Percentiles rank a stretch among this genome's conserved stretches.
These are phyloP conservation scores for Psidium friedrichsthalianum DNA, from an alignment of 345 rosid species.

Conservation along the genomic window DNA sequence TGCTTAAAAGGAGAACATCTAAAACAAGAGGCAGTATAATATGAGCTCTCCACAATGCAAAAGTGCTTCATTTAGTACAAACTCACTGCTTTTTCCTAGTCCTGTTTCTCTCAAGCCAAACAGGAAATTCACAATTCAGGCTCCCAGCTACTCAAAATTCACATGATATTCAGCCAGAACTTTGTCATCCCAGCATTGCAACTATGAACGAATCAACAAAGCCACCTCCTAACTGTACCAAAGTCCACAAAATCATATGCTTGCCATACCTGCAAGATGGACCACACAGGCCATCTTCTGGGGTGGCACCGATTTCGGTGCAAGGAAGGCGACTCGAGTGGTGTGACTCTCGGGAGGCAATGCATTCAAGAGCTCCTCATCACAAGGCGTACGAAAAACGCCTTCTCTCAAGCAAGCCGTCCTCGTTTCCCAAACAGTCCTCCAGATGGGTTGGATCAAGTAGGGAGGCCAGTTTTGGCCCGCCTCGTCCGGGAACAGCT, in stretches of 20 bases:
- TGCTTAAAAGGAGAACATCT: background rate
- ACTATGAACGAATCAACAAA: background rate
- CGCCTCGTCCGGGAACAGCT: conserved; percentile 59
- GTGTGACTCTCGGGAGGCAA: conserved; percentile 83
- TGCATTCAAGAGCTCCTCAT: conserved; percentile 62
- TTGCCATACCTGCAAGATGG: conserved; percentile 86
- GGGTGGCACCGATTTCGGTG: conserved; percentile 61
- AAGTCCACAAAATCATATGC: background rate
- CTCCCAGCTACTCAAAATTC: background rate
- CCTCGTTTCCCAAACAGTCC: conserved; percentile 77
- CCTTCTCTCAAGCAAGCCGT: conserved; percentile 80
- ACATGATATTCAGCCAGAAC: background rate
- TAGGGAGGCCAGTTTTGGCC: conserved; percentile 73
- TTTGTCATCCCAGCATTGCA: background rate
- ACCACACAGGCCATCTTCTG: conserved; percentile 93
- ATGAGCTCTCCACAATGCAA: background rate
- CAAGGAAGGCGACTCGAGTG: conserved; percentile 83
- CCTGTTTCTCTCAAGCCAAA: background rate
- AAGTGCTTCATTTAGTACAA: background rate
- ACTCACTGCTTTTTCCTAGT: background rate
- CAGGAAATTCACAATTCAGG: background rate
- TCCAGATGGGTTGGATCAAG: conserved; percentile 70
- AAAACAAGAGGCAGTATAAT: background rate
- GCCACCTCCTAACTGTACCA: background rate
- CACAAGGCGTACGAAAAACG: conserved; percentile 73